Conservation (phyloP, 2,329 filamentous ascomycete species). For the Colletotrichum chlorophyti region DNA sequence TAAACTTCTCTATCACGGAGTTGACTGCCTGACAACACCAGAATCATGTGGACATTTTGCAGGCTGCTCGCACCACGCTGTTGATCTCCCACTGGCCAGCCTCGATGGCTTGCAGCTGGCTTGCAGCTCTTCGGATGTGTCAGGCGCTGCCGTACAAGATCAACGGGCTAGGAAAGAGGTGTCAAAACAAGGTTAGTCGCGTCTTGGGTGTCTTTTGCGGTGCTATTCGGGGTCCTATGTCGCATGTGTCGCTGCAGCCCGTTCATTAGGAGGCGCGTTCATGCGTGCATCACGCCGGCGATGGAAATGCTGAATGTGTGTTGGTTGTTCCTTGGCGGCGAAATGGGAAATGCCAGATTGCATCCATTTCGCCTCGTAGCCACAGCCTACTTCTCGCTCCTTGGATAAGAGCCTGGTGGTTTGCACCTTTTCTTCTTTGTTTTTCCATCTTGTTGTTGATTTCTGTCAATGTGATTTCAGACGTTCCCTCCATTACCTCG, state of each 20-base stretch:
- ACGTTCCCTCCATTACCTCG: background rate
- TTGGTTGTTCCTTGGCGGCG: conserved; percentile 14
- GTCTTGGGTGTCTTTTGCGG: conserved; percentile 6
- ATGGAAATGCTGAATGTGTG: background rate
- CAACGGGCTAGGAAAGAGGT: background rate
- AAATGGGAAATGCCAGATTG: background rate
- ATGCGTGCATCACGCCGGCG: background rate
- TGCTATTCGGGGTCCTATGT: background rate
- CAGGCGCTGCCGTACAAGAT: conserved; percentile 18
- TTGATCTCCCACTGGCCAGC: conserved; percentile 11
- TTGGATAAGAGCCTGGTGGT: conserved; percentile 7
- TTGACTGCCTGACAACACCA: conserved; percentile 18
- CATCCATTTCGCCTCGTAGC: background rate
- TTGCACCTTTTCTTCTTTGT: conserved; percentile 9
- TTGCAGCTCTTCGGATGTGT: conserved; percentile 21
- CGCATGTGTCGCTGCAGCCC: background rate
- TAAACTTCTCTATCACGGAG: background rate
- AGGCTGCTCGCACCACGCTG: conserved; percentile 15
- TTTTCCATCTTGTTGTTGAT: background rate
- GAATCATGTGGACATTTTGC: conserved; percentile 21
- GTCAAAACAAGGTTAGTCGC: conserved; percentile 28
- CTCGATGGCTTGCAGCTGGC: conserved; percentile 2
- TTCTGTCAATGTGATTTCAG: background rate
- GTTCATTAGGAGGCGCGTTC: conserved; percentile 4
- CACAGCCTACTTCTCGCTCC: conserved; percentile 14